Base-by-base conservation (phyloP, 2,329 filamentous ascomycete species). In the Thelonectria rubi region DNA sequence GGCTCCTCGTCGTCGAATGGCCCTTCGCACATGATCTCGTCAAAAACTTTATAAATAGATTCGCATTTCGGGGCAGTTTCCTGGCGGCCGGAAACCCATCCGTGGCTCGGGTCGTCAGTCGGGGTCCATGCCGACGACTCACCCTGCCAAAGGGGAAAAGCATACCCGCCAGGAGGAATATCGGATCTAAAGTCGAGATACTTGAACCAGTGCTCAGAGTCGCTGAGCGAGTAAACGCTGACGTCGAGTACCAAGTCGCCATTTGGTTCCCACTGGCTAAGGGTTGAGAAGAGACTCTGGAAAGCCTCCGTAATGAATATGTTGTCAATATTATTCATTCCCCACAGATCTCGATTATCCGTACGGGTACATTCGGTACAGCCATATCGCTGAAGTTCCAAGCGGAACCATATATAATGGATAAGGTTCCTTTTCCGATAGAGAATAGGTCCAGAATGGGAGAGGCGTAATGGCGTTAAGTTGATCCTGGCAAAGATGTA, bases 141-240 rank as follows among this genome's bases (percentile, higher is more conserved):
- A 63, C 64, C 52, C 7, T 60, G 45, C 55, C 32, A 51, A 50
- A n/a, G 39, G 54, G 18, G 57, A 63, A 55, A 45, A 17, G 30
- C 20, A 11, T 57, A 64, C 50, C 62, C 51, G 60, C 47, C 60
- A 34, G 48, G 37, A 10, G 47, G 18, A 39, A 54, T 63, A 48
- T 73, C 69, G 50, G 70, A 53, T 18, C 45, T 47, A 42, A 74
- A 70, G 43, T 15, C 68, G 3, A 74, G 59, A 43, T 79, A 73
- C 65, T 76, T 76, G 68, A 78, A 77, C 67, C 70, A 74, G 66
- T 78, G 73, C 53, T 76, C 46, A 39, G 64, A 67, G 49, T 78
- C 76, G 55, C 75, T 77, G 10, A 72, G 73, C 17, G 78, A 79
- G 69, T 76, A 73, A 39, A 77, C 61, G 60, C 74, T 78, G 32